Evolutionary conservation across 2,329 filamentous ascomycete species (phyloP).

Genomic region (Colletotrichum graminicola): DNA sequence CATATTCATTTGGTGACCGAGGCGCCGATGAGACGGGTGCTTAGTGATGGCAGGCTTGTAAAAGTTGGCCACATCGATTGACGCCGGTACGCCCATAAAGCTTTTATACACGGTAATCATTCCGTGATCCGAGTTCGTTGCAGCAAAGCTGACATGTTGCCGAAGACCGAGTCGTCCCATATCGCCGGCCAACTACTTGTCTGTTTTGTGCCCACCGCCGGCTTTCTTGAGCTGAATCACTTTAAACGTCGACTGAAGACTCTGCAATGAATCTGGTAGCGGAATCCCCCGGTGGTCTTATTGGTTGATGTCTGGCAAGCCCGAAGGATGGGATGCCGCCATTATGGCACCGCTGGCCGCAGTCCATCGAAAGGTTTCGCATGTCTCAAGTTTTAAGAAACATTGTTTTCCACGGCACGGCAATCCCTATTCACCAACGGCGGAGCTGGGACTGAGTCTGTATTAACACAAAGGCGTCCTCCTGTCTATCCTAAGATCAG

Average conservation of each 20-base stretch:
- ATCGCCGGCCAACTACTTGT: too few relatives aligned
- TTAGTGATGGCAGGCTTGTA: not conserved
- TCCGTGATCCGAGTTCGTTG: not conserved
- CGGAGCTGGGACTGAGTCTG: conserved; percentile 4
- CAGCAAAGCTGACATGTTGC: not conserved
- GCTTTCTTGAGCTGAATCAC: not conserved
- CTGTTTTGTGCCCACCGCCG: not conserved
- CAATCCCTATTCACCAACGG: too few relatives aligned
- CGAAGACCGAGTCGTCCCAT: not conserved
- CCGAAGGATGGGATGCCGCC: not conserved
- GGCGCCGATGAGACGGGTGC: not conserved
- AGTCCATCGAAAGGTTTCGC: not conserved
- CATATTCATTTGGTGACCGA: not conserved
- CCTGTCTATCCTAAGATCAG: conserved; percentile 22
- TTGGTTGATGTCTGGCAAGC: not conserved
- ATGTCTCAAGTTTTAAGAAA: not conserved
- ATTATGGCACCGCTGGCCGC: not conserved
- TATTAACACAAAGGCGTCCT: conserved; percentile 28
- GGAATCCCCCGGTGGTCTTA: not conserved
- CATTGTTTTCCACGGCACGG: not conserved
- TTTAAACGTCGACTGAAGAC: not conserved
- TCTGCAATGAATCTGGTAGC: not conserved
- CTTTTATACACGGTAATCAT: not conserved
- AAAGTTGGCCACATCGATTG: not conserved
- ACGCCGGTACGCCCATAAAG: too few relatives aligned